Percentiles rank a stretch among this genome's conserved stretches.
These are phyloP conservation scores for Kwoniella bestiolae DNA, from an alignment of 768 basidiomycete genomes.

Conservation along the genomic window DNA sequence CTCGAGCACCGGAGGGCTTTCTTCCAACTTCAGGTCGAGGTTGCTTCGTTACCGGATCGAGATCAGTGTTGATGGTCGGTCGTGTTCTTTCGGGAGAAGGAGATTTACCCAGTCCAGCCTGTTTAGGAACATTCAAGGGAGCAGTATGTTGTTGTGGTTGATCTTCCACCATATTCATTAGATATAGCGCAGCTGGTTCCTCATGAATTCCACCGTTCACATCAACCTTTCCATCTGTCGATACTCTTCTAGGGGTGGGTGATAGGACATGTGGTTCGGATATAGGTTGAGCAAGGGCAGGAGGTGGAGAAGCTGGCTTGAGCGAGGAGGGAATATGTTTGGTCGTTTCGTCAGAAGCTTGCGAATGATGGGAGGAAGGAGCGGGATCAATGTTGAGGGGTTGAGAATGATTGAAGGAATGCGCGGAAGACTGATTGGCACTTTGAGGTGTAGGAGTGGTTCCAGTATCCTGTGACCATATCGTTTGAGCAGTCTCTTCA, in stretches of 20 bases:
- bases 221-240: constrained; percentile 28
- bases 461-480: constrained; percentile 46
- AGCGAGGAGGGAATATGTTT: background rate
- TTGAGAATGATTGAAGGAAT: constrained; percentile 2
- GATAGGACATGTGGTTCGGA: constrained; percentile 22
- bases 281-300: constrained; percentile 15
- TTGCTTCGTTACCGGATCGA: constrained; percentile 22
- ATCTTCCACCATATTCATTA: constrained; percentile 52
- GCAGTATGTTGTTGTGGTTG: constrained; percentile 1
- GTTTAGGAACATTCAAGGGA: constrained; percentile 1
- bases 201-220: constrained; percentile 34
- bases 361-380: background rate
- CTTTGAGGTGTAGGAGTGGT: constrained; percentile 29
- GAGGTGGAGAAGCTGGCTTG: background rate
- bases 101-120: constrained; percentile 4
- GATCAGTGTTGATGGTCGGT: constrained; percentile 40
- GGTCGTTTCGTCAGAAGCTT: background rate
- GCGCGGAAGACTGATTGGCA: constrained; percentile 9
- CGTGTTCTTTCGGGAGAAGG: constrained; percentile 23
- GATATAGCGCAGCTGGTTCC: constrained; percentile 50
- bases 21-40: constrained; percentile 39
- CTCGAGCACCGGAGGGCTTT: constrained; percentile 56
- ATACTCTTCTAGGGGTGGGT: constrained; percentile 42
- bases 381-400: constrained; percentile 13
- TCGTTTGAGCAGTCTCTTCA: constrained; percentile 24